phyloP scores from a whole-genome alignment of 768 basidiomycete species.

The Tulasnella sp. region DNA sequence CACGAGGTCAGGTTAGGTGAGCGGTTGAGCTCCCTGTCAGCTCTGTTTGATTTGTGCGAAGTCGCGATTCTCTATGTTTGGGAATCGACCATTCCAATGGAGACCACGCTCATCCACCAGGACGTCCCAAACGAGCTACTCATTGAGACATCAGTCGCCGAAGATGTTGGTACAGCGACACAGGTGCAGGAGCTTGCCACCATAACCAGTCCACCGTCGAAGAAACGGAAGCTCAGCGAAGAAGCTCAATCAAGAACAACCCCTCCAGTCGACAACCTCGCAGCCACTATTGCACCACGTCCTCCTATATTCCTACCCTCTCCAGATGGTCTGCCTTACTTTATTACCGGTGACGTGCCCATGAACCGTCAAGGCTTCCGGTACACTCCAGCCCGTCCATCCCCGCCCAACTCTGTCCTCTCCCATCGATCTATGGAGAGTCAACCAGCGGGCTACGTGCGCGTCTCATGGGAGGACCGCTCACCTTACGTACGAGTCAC shows the following conservation, averaged over 20 bases:
- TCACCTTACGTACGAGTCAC: slow-evolving; percentile 69
- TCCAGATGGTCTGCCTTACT: slow-evolving; percentile 20
- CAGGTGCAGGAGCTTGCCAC: too few species aligned
- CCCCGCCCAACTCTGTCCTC: slow-evolving; percentile 32
- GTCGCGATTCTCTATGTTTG: background rate
- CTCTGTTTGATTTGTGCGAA: background rate
- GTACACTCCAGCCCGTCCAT: slow-evolving; percentile 22
- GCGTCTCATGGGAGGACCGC: slow-evolving; percentile 87
- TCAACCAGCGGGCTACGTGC: slow-evolving; percentile 46
- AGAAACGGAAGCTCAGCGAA: slow-evolving; percentile 11
- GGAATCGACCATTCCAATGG: background rate
- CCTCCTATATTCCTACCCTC: slow-evolving; percentile 17
- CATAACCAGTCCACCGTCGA: background rate
- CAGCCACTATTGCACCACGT: slow-evolving; percentile 3
- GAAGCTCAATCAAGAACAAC: background rate
- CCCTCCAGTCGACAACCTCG: background rate
- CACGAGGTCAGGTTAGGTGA: background rate
- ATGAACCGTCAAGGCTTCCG: slow-evolving; percentile 24
- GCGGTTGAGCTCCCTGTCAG: background rate
- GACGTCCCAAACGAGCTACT: background rate
- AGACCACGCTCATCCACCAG: background rate
- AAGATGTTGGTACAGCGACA: too few species aligned
- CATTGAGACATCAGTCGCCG: background rate
- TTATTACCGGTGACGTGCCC: slow-evolving; percentile 23
- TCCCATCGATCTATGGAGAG: slow-evolving; percentile 71